Percentiles rank a stretch among this genome's conserved stretches.
phyloP scores from a whole-genome alignment of 225 moss, liverwort and hornwort species.

The Climacium dendroides region DNA sequence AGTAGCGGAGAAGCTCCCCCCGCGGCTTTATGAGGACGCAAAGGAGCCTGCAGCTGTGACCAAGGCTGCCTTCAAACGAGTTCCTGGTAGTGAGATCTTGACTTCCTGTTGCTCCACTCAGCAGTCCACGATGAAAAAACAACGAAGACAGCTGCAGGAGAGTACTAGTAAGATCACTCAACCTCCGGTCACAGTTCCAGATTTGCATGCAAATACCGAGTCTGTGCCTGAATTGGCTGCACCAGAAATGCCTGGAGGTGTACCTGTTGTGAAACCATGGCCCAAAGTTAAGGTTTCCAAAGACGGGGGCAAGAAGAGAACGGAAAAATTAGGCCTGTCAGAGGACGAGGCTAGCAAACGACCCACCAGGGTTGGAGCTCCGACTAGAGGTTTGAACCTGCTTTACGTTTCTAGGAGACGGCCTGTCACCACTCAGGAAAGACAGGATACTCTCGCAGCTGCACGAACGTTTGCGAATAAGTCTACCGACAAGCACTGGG shows the following conservation, averaged over 20 bases:
- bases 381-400: neutral
- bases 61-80: neutral
- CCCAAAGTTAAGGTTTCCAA: neutral
- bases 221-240: neutral
- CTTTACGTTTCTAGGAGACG: slow-evolving; percentile 20
- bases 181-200: neutral
- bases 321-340: neutral
- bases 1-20: neutral
- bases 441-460: neutral
- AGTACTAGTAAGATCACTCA: neutral
- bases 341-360: neutral
- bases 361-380: neutral
- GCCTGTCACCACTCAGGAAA: slow-evolving; percentile 10
- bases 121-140: neutral
- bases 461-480: neutral
- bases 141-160: neutral
- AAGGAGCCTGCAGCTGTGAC: neutral
- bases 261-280: neutral
- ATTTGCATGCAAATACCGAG: neutral
- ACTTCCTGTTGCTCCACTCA: neutral
- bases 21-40: neutral
- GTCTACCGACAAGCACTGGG: neutral
- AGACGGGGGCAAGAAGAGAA: neutral
- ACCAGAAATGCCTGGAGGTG: neutral
- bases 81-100: neutral